Conservation (phyloP, 2,329 filamentous ascomycete genomes). For the Epichloe hybrida region DNA sequence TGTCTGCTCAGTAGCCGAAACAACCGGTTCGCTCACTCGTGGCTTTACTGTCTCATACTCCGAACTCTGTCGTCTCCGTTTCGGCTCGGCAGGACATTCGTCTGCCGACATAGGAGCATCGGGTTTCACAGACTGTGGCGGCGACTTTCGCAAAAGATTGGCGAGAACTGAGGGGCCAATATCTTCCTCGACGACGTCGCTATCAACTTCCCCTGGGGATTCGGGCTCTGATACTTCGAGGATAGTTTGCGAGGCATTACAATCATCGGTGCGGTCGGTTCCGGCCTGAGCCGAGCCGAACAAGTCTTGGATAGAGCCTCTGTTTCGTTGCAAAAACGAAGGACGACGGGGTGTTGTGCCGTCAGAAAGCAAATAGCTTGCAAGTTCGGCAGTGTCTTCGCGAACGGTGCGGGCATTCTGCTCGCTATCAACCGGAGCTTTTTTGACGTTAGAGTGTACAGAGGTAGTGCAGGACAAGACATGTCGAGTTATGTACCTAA, state of each 20-base stretch:
- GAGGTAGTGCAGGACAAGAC: no score
- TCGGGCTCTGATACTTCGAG: conserved; percentile 43
- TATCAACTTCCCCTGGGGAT: conserved; percentile 12
- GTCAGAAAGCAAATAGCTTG: conserved; percentile 65
- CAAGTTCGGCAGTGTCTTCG: conserved; percentile 77
- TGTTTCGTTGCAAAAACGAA: conserved; percentile 30
- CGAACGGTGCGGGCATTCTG: conserved; percentile 69
- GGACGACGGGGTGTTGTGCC: conserved; percentile 31
- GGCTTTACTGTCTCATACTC: conserved; percentile 6
- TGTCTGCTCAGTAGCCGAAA: conserved; percentile 28
- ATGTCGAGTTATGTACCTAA: conserved; percentile 27
- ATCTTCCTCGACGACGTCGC: conserved; percentile 8
- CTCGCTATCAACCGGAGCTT: conserved; percentile 49
- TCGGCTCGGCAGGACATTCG: background rate
- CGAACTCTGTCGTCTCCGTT: background rate
- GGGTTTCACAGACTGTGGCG: conserved; percentile 23
- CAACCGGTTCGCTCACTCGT: conserved; percentile 4
- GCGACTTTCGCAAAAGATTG: conserved; percentile 36
- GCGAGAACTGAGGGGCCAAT: conserved; percentile 30
- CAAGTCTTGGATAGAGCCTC: conserved; percentile 17
- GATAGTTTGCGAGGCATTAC: conserved; percentile 35
- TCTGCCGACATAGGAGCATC: conserved; percentile 5
- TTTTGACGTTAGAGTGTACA: background rate
- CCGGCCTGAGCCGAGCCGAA: conserved; percentile 12
- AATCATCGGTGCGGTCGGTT: conserved; percentile 11